Evolutionary conservation across 2,329 filamentous ascomycete genomes (phyloP), one percentile per base, ranked within the genome.

Genomic region (Hypoxylon sp.): DNA sequence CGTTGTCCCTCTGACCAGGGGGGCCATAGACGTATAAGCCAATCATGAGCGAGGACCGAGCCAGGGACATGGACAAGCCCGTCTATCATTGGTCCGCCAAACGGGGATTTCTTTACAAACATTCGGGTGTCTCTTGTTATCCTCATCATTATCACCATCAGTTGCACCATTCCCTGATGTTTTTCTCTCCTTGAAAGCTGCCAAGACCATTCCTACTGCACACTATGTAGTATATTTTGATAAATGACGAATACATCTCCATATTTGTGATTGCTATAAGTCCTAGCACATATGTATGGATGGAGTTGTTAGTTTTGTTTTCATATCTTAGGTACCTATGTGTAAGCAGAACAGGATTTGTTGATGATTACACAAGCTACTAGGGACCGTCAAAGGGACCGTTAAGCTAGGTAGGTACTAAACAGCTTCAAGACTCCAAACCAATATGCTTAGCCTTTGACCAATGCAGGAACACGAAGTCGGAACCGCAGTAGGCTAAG

Each of bases 1-100:
- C 66, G 61, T 69, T 72, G 68, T 71, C 70, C 63, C 63, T 63
- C 36, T 57, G 48, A 67, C 55, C 60, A 74, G 69, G 73, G 73
- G 73, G 67, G 55, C 11, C 59, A 45, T 64, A 60, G 43, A 46
- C 45, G 60, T 65, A 48, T 25, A n/a, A 53, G 28, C 74, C 74
- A 75, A 76, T 76, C 70, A 75, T 19, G 48, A 13, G 23, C 19
- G 30, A 55, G 9, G 7, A 5, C 25, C 43, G 63, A 50, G 38
- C 45, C 68, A 64, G 56, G 69, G 67, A 59, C 58, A 60, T 53
- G 59, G 49, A 50, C 34, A 60, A 45, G 51, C 28, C 45, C 32
- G 10, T 38, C 53, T 55, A 25, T 46, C 25, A 68, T 71, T 72
- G 70, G 68, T 43, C 53, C 32, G 46, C n/a, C 11, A 43, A 52